Percentiles rank a stretch among this genome's conserved stretches.
Evolutionary conservation across 108 stramenopile genomes (phyloP).

Genomic region (Schizochytrium sp.): DNA sequence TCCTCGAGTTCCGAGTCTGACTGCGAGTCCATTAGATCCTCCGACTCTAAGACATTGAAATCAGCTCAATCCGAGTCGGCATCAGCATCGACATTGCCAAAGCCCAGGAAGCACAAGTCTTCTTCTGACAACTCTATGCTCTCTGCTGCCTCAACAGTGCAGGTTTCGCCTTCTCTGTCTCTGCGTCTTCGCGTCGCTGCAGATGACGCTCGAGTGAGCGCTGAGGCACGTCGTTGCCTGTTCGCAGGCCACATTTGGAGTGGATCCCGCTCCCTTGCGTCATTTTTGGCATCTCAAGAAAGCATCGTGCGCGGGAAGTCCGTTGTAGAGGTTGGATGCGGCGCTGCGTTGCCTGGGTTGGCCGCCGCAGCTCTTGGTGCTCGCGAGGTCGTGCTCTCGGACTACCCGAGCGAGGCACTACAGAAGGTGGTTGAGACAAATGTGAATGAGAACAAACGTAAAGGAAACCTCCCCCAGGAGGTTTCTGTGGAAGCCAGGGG

Average conservation of each 20-base stretch:
- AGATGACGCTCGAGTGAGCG: not conserved
- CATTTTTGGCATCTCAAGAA: not conserved
- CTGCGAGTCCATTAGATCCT: no score
- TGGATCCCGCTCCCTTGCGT: not conserved
- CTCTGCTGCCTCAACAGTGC: no score
- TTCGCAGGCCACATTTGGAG: constrained; percentile 5
- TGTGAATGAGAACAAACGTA: not conserved
- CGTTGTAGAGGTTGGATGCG: not conserved
- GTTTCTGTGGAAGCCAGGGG: not conserved
- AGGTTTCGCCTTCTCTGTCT: no score
- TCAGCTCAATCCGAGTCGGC: no score
- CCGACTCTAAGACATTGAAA: no score
- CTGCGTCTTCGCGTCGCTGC: not conserved
- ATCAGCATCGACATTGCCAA: no score
- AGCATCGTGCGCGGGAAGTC: not conserved
- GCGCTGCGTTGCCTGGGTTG: not conserved
- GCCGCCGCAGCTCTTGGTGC: not conserved
- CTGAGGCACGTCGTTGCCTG: not conserved
- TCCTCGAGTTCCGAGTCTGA: no score
- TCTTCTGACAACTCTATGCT: no score
- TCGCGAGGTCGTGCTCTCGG: not conserved
- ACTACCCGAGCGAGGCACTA: not conserved
- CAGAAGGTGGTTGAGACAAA: not conserved
- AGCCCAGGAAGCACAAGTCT: no score
- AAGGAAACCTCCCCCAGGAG: not conserved